These are phyloP conservation scores for Eucalyptus curtisii DNA, from an alignment of 345 rosid genomes.

Conservation along the genomic window DNA sequence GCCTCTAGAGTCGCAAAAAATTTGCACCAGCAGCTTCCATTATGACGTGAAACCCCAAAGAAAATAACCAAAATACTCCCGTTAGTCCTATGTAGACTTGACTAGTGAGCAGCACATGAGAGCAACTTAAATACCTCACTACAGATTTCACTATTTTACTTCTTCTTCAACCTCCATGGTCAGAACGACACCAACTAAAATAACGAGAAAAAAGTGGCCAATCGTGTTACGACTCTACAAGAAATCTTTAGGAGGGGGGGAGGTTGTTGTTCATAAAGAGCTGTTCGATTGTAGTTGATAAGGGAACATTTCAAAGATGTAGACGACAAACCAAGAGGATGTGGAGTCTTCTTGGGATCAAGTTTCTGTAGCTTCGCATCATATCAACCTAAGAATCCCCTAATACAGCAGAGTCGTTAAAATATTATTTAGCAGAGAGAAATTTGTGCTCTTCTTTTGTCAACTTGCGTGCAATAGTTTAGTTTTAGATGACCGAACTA, in stretches of 20 bases:
- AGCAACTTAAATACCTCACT: background rate
- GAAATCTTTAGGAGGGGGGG: background rate
- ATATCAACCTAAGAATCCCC: background rate
- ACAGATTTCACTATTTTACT: background rate
- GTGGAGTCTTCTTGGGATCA: background rate
- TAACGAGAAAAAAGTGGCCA: background rate
- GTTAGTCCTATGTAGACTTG: background rate
- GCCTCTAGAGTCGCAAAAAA: background rate
- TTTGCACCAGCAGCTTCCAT: background rate
- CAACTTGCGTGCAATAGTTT: background rate
- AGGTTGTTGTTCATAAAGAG: background rate
- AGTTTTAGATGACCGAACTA: slow-evolving; percentile 29
- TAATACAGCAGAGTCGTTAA: background rate
- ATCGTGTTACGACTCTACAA: background rate
- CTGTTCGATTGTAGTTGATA: background rate
- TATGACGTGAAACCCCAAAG: background rate
- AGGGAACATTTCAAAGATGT: background rate
- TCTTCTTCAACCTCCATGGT: background rate
- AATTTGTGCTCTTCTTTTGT: background rate
- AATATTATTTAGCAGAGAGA: background rate
- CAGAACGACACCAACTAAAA: background rate
- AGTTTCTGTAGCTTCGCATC: background rate
- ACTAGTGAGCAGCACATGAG: background rate
- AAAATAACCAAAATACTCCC: background rate
- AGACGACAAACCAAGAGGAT: background rate